Evolutionary conservation across 163 green algal genomes (phyloP), one percentile per base, ranked within the genome.

Genomic region (Scenedesmus sp.): DNA sequence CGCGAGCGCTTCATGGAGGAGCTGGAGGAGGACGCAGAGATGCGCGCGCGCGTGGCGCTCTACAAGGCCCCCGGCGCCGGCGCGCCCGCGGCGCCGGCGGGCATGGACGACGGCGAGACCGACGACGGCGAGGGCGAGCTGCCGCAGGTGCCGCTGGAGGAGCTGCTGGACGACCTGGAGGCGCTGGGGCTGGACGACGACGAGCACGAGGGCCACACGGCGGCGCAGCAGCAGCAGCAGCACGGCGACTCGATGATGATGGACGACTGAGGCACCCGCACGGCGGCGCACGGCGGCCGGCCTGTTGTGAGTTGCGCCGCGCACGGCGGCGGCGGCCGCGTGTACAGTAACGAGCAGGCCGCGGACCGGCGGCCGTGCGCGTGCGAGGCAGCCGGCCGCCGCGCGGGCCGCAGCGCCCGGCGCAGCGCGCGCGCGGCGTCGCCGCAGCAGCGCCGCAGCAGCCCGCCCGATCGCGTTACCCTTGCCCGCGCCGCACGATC

Each of bases 1-100:
- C 78, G 92, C 50, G 94, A 98, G 87, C 86, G 90, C 34, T 98
- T 98, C 86, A 75, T 98, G 80, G 80, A 95, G 89, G 95, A 99
- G 82, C 85, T 99, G 44, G 95, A 99, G 82, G 95, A 99, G 87
- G 95, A 99, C 65, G 70, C 92, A 15, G 95, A 99, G 50, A 89
- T 98, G 87, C 91, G 95, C 7, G 53, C 84, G 36, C 86, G 88
- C 24, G 84, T 97, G 48, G 89, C 92, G n/a, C 72, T 97, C 22
- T 97, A 93, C 85, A 88, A 84, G 47, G 34, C 50, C 62, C 39
- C 60, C 62, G 58, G 47, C 53, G 80, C 65, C 28, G 63, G 33
- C 11, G 3, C 9, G 26, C 67, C 34, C 0, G 44, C 31, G 47
- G 73, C 70, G 65, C 31, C 77, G 71, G 28, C 72, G 78, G 28